phyloP scores from a whole-genome alignment of 257 asterid species.

The Salvia splendens region DNA sequence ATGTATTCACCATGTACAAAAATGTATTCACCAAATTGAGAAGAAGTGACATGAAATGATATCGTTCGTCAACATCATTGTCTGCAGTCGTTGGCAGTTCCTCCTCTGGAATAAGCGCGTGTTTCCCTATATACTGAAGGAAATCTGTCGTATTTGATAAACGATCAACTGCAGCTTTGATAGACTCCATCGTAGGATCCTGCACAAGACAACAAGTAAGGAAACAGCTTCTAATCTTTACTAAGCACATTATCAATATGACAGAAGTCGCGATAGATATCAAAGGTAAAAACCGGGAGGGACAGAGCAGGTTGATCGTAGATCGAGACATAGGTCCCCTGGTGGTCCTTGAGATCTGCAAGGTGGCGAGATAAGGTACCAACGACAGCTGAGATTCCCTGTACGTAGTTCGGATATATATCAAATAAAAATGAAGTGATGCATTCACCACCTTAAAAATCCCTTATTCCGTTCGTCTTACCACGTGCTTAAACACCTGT shows the following conservation, averaged over 20 bases:
- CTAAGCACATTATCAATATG: constrained; percentile 17
- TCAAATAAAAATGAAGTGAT: constrained; percentile 14
- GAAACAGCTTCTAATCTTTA: background rate
- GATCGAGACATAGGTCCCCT: constrained; percentile 69
- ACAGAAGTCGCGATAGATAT: constrained; percentile 13
- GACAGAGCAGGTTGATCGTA: constrained; percentile 78
- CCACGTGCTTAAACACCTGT: constrained; percentile 95
- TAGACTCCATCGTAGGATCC: constrained; percentile 57
- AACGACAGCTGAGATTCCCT: constrained; percentile 89
- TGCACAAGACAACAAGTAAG: constrained; percentile 25
- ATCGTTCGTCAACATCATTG: constrained; percentile 42
- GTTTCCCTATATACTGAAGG: constrained; percentile 59
- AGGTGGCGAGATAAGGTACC: constrained; percentile 85
- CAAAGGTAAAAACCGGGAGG: constrained; percentile 52
- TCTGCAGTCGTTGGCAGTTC: constrained; percentile 45
- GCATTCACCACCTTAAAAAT: background rate
- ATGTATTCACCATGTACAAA: constrained; percentile 68
- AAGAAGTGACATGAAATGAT: constrained; percentile 62
- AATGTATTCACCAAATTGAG: constrained; percentile 62
- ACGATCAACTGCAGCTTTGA: constrained; percentile 52
- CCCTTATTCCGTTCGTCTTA: constrained; percentile 27
- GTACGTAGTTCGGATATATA: constrained; percentile 25
- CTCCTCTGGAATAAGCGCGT: constrained; percentile 57
- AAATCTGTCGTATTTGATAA: constrained; percentile 49
- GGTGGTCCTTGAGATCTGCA: constrained; percentile 72